These are phyloP conservation scores for Leccinum fibrillosum DNA, from an alignment of 768 basidiomycete genomes.

Conservation along the genomic window DNA sequence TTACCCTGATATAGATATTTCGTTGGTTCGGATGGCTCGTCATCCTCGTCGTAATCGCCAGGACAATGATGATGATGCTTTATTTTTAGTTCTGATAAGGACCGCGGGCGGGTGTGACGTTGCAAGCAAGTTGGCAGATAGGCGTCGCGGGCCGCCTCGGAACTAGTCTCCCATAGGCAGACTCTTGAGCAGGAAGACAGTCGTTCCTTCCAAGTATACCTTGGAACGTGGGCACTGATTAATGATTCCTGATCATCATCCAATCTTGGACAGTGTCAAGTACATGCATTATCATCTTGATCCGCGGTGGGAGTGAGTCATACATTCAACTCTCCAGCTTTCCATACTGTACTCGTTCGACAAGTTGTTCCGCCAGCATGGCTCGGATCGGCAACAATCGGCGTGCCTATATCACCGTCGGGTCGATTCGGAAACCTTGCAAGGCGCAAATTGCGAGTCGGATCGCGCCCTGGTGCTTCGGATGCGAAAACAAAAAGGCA, in stretches of 20 bases:
- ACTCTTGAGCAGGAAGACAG: no score
- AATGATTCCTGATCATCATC: not conserved
- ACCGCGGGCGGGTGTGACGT: not conserved
- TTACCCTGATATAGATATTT: not conserved
- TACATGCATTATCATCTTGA: not conserved
- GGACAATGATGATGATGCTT: not conserved
- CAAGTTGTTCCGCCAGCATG: not conserved
- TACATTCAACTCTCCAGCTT: not conserved
- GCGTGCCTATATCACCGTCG: not conserved
- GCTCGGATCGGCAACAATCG: not conserved
- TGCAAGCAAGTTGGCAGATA: not conserved
- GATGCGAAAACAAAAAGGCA: slow-evolving; percentile 3
- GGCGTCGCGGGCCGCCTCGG: not conserved
- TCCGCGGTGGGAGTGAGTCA: not conserved
- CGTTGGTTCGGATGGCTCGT: not conserved
- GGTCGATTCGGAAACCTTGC: not conserved
- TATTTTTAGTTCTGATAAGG: not conserved
- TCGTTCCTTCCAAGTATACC: no score
- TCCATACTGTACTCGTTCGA: not conserved
- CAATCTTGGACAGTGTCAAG: not conserved
- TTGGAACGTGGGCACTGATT: not conserved
- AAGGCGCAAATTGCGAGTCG: not conserved
- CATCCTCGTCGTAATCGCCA: not conserved
- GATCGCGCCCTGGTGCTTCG: not conserved
- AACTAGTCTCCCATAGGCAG: no score